Evolutionary conservation across 2,329 filamentous ascomycete genomes (phyloP).

Genomic region (Coniosporium tulheliwenetii): DNA sequence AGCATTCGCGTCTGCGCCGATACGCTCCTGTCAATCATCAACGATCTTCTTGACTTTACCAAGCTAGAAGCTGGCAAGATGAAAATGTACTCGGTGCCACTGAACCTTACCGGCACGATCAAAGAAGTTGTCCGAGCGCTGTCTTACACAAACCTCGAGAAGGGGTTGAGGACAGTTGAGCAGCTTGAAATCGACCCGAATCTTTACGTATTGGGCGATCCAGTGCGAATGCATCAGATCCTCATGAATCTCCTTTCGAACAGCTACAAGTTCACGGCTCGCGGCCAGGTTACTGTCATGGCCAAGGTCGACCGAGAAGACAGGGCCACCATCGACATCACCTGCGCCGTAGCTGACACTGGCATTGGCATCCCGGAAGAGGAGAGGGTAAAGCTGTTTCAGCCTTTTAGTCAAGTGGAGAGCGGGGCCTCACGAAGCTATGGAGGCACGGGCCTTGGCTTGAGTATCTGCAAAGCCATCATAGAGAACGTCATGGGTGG

Average conservation of each 20-base stretch:
- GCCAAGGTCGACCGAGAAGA: conserved; percentile 59
- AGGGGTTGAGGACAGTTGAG: conserved; percentile 43
- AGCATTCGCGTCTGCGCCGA: conserved; percentile 50
- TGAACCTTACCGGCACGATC: conserved; percentile 41
- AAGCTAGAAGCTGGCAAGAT: conserved; percentile 39
- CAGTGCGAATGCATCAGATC: conserved; percentile 34
- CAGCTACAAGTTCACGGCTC: conserved; percentile 84
- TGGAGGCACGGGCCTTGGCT: conserved; percentile 75
- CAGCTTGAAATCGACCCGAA: conserved; percentile 38
- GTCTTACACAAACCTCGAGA: conserved; percentile 46
- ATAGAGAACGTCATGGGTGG: conserved; percentile 88
- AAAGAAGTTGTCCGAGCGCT: conserved; percentile 48
- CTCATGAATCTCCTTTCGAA: conserved; percentile 76
- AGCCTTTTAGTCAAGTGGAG: conserved; percentile 86
- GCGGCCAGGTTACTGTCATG: conserved; percentile 71
- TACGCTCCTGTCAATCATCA: conserved; percentile 35
- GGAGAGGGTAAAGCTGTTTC: conserved; percentile 72
- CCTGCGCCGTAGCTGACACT: conserved; percentile 77
- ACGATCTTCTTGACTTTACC: conserved; percentile 36
- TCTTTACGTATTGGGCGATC: conserved; percentile 35
- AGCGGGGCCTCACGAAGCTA: conserved; percentile 82
- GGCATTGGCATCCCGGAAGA: conserved; percentile 81
- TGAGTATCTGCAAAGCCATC: conserved; percentile 89
- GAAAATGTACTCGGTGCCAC: conserved; percentile 42
- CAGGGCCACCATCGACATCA: conserved; percentile 54